Percentiles rank a stretch among this genome's conserved stretches.
phyloP scores from a whole-genome alignment of 2,329 filamentous ascomycete genomes.

The Elsinoe perseae region DNA sequence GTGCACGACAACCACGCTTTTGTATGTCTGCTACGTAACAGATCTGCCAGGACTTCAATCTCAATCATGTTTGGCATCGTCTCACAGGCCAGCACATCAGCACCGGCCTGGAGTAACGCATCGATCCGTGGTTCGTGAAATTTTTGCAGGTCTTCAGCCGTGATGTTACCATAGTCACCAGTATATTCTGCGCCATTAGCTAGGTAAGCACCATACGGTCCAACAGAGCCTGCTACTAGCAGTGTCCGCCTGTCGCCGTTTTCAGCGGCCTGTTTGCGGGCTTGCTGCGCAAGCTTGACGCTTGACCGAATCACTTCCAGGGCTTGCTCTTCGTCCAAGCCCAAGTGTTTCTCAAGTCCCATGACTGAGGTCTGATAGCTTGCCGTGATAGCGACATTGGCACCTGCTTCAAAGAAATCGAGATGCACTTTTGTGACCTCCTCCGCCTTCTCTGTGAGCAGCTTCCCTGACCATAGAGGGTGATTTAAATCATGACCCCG shows the following conservation, averaged over 20 bases:
- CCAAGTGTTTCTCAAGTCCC: slow-evolving; percentile 35
- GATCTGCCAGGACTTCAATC: slow-evolving; percentile 32
- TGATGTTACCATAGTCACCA: slow-evolving; percentile 34
- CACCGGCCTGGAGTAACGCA: slow-evolving; percentile 34
- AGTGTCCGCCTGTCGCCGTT: slow-evolving; percentile 19
- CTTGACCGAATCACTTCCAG: slow-evolving; percentile 34
- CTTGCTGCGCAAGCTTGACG: slow-evolving; percentile 35
- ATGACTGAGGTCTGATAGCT: slow-evolving; percentile 41
- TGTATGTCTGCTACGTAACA: slow-evolving; percentile 35
- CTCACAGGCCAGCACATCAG: slow-evolving; percentile 39
- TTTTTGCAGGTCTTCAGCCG: slow-evolving; percentile 28
- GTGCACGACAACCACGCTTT: slow-evolving; percentile 37
- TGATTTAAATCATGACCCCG: slow-evolving; percentile 38
- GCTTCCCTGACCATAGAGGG: slow-evolving; percentile 40
- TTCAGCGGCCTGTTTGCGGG: slow-evolving; percentile 29
- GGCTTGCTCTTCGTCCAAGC: slow-evolving; percentile 28
- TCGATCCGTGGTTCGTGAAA: slow-evolving; percentile 40
- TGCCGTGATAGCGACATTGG: slow-evolving; percentile 41
- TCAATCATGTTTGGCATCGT: slow-evolving; percentile 39
- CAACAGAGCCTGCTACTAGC: slow-evolving; percentile 40
- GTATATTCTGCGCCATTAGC: slow-evolving; percentile 41
- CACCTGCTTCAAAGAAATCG: slow-evolving; percentile 39
- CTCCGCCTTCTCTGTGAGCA: slow-evolving; percentile 34
- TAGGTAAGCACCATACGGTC: slow-evolving; percentile 42
- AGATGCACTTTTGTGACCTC: slow-evolving; percentile 38